A percentile compares a stretch with the other conserved stretches of the same genome.
Evolutionary conservation across 2,329 filamentous ascomycete genomes (phyloP).

Genomic region (Beauveria varroae): DNA sequence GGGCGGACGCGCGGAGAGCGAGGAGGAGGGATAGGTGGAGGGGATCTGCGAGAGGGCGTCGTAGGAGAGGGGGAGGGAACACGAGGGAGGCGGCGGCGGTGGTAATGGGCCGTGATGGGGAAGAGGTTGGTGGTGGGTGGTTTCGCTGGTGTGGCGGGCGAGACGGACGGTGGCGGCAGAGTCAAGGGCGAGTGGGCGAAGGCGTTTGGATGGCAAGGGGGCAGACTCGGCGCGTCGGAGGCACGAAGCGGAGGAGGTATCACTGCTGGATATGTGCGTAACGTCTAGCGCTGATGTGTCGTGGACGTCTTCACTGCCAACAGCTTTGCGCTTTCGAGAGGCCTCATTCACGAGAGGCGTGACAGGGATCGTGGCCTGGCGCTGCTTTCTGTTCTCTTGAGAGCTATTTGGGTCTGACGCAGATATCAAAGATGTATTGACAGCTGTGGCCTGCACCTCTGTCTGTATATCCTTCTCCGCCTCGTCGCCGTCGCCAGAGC

Average conservation of each 20-base stretch:
- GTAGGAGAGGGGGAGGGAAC: constrained; percentile 1
- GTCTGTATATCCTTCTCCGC: background rate
- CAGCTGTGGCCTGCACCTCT: background rate
- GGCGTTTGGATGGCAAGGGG: constrained; percentile 23
- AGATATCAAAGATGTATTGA: background rate
- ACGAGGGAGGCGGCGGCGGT: background rate
- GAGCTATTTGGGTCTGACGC: background rate
- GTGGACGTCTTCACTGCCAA: constrained; percentile 2
- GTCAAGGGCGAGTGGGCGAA: constrained; percentile 13
- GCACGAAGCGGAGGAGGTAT: constrained; percentile 13
- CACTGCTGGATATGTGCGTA: constrained; percentile 24
- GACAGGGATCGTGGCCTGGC: background rate
- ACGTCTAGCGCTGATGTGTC: constrained; percentile 18
- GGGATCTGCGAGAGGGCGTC: constrained; percentile 15
- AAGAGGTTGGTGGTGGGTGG: constrained; percentile 3
- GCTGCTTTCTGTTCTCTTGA: background rate
- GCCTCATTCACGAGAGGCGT: background rate
- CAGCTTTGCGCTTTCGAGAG: constrained; percentile 1
- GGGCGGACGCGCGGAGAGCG: constrained; percentile 45
- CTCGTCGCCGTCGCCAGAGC: background rate
- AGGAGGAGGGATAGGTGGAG: constrained; percentile 9
- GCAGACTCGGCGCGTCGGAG: constrained; percentile 23
- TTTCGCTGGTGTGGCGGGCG: constrained; percentile 24
- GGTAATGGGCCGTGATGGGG: background rate
- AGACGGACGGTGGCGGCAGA: constrained; percentile 13